Base-by-base conservation (phyloP, 1,284 basidiomycete genomes). In the Tylopilus sp. region DNA sequence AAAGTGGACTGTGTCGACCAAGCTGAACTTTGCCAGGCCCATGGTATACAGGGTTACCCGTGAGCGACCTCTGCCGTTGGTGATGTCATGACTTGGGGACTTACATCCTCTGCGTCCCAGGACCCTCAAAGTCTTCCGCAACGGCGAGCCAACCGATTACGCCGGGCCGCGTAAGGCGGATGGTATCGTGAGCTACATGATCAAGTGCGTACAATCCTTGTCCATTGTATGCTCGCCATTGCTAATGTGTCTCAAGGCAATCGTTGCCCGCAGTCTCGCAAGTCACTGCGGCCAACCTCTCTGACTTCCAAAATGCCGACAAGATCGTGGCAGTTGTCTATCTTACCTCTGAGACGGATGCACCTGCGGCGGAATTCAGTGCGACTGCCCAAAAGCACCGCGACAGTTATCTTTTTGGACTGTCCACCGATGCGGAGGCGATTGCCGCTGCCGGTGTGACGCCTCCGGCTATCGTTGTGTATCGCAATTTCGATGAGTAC, bases 161-260 rank as follows among this genome's bases (percentile, higher is more conserved):
- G 71, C 67, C 54, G 97, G 97, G 41, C 88, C 93, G 38, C 81
- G 97, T 51, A 92, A 97, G 72, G 86, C 93, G 15, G 97, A 99
- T 59, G 96, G 97, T 28, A 99, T 99, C 64, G 77, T 98, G 68
- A 86, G 84, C 67, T 98, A 98, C 78, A 98, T 99, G 97, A 71
- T 82, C 76, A 98, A 99, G 94, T 94, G 58, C 60, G 87, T 75
- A 18, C 29, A 16, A n/a, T 31, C 9, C 36, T 11, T 19, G 13
- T 45, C 35, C 36, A 21, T 21, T 19, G 23, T 5, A 3, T 16
- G 4, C 33, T 18, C 21, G 33, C 3, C 21, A 39, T 42, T 51
- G 53, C 51, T 55, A 44, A 55, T 26, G 44, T 42, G 38, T 44
- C 29, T 9, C 10, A 57, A 95, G 91, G 68, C 97, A 98, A 79